Evolutionary conservation across 1,284 basidiomycete genomes (phyloP).

Genomic region (Singerocomus rubriflavus): DNA sequence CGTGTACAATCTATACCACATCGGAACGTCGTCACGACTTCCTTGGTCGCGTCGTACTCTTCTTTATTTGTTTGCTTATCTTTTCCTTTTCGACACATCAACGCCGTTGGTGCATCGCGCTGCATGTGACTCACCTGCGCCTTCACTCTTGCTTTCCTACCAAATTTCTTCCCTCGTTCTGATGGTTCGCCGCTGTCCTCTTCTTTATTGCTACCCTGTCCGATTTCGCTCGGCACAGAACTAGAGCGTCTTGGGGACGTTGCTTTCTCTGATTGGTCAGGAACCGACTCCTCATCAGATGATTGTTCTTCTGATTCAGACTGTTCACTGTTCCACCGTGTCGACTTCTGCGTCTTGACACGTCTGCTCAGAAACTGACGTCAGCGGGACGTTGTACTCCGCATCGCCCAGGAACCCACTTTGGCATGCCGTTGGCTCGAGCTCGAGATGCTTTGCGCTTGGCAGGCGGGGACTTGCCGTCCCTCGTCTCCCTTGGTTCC

Average conservation of each 20-base stretch:
- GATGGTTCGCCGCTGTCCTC: constrained; percentile 32
- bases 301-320: constrained; percentile 36
- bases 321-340: constrained; percentile 33
- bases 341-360: constrained; percentile 32
- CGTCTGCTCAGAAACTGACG: constrained; percentile 25
- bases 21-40: constrained; percentile 21
- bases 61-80: constrained; percentile 30
- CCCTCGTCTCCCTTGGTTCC: constrained; percentile 23
- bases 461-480: constrained; percentile 35
- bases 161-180: constrained; percentile 31
- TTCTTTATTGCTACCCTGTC: constrained; percentile 31
- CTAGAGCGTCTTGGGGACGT: constrained; percentile 28
- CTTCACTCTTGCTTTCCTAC: constrained; percentile 42
- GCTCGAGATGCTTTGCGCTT: constrained; percentile 42
- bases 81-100: constrained; percentile 24
- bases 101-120: neutral
- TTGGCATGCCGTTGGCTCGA: constrained; percentile 39
- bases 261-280: constrained; percentile 27
- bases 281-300: constrained; percentile 27
- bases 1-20: constrained; percentile 5
- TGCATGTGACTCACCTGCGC: constrained; percentile 38
- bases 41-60: constrained; percentile 19
- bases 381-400: constrained; percentile 8
- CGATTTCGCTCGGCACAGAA: constrained; percentile 27
- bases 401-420: constrained; percentile 33